Evolutionary conservation across 1,139 yeast species (phyloP).

Genomic region (Saccharomyces hybrid): DNA sequence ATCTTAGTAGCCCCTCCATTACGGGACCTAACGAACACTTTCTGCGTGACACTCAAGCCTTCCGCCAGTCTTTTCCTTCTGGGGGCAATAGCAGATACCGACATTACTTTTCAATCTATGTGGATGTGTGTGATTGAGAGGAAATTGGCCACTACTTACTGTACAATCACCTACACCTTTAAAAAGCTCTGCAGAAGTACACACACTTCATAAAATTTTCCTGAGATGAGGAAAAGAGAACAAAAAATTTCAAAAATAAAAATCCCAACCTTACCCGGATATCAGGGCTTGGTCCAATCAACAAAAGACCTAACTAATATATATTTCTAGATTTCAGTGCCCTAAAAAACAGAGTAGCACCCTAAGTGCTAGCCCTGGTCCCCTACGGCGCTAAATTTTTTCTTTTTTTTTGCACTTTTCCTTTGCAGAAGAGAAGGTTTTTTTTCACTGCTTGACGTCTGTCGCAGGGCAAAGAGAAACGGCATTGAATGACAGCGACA

Average conservation of each 20-base stretch:
- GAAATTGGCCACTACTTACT: no score
- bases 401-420: neutral
- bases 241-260: neutral
- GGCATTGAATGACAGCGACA: neutral
- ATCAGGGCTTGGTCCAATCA: neutral
- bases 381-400: neutral
- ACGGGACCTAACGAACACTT: slow-evolving; percentile 85
- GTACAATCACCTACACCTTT: neutral
- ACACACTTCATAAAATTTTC: neutral
- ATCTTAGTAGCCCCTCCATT: slow-evolving; percentile 86
- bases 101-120: neutral
- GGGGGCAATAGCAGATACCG: slow-evolving; percentile 6
- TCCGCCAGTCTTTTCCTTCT: slow-evolving; percentile 29
- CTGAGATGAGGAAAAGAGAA: neutral
- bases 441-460: neutral
- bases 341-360: no score
- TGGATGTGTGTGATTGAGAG: neutral
- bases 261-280: neutral
- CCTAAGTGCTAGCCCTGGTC: neutral
- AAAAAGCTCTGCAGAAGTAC: neutral
- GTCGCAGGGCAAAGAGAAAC: neutral
- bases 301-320: no score
- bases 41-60: slow-evolving; percentile 73
- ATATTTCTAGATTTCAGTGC: no score
- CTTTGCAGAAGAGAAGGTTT: no score